Conservation (phyloP, 352 stramenopile species). For the Thalassiosira ordinaria region DNA sequence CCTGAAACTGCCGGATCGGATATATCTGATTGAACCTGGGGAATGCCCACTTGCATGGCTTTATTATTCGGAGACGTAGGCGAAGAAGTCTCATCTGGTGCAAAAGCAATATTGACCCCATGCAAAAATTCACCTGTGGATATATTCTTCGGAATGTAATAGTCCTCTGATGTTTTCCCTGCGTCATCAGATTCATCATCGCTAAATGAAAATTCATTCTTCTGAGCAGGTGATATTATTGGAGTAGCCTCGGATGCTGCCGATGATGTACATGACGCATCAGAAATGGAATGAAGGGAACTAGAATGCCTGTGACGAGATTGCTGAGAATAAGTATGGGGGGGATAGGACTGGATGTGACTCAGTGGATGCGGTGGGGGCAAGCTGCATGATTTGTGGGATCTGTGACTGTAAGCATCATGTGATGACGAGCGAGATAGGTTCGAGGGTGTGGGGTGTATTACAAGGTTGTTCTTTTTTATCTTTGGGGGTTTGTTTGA, state of each 20-base stretch:
- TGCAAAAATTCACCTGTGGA: background rate
- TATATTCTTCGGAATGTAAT: background rate
- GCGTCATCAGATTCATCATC: constrained; percentile 1
- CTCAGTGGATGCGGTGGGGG: constrained; percentile 30
- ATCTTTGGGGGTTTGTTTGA: constrained; percentile 24
- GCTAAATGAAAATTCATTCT: constrained; percentile 6
- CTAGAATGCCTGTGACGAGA: constrained; percentile 14
- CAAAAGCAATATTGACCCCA: constrained; percentile 23
- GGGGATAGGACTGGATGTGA: constrained; percentile 20
- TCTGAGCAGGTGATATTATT: constrained; percentile 4
- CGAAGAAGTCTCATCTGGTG: constrained; percentile 2
- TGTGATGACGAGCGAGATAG: background rate
- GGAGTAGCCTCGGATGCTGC: constrained; percentile 39
- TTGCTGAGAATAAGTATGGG: too few species aligned
- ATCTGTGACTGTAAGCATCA: too few species aligned
- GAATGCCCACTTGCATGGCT: too few species aligned
- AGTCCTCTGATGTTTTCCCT: too few species aligned
- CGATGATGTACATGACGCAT: constrained; percentile 20
- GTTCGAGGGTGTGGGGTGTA: constrained; percentile 22
- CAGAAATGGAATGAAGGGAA: constrained; percentile 21
- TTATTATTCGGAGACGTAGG: too few species aligned
- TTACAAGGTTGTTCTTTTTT: constrained; percentile 51
- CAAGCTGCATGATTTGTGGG: background rate
- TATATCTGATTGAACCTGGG: too few species aligned
- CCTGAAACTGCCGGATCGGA: too few species aligned